Evolutionary conservation across 352 stramenopile genomes (phyloP), one percentile per base, ranked within the genome.

Genomic region (Phytophthora hybrid): DNA sequence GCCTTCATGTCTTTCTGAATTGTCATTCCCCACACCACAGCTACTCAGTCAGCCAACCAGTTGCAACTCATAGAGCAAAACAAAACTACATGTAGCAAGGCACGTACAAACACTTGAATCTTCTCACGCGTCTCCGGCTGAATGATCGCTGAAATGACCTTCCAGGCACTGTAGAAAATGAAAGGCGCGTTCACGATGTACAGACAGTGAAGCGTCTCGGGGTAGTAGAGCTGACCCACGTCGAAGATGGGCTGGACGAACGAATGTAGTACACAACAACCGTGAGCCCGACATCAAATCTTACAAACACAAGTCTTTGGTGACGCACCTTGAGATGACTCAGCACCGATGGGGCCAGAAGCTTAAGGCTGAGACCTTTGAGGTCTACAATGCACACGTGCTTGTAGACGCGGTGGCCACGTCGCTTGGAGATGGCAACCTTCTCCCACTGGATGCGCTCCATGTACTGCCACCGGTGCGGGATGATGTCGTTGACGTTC

Each of bases 331-430:
- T 92, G 47, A 94, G 74, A 44, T 92, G 80, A 58, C 79, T 79
- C 32, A 93, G 73, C 18, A 92, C 76, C 11, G 80, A 80, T 6
- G 77, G 80, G 31, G 84, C 84, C 0, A 91, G 53, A 32, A 93
- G 80, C 75, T 93, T 93, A 74, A 93, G 77, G 29, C 82, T 84
- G 26, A 96, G 74, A 0, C 85, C 86, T 21, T 91, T 88, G 21
- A 94, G 62, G 56, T 96, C 89, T 21, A 96, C 84, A 41, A 96
- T 86, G 59, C 83, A 93, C 64, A 96, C 88, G 71, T 96, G 89
- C 67, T 94, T 94, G 73, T 94, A 94, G 41, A 93, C 86, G 34
- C 84, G 79, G n/a, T 74, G 73, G 16, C 80, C 83, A 23, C 83
- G 73, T 34, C 87, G 83, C 61, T 82, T 88, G 4, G 85, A 92